Percentiles rank a stretch among this genome's conserved stretches.
phyloP scores from a whole-genome alignment of 2,329 filamentous ascomycete genomes.

The Aphanocladium album region DNA sequence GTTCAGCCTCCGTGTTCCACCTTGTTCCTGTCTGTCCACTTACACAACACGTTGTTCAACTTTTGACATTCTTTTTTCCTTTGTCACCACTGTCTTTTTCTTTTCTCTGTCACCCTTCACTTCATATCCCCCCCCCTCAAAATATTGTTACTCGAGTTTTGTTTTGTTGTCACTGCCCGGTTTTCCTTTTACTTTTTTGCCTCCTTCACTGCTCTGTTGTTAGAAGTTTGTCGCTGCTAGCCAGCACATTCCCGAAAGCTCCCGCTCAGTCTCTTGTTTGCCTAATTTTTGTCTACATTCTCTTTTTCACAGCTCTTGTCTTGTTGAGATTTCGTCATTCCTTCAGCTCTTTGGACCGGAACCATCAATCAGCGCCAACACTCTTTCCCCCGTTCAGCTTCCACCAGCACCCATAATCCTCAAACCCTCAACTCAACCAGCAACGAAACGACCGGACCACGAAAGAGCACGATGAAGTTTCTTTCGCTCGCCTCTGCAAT shows the following conservation, averaged over 20 bases:
- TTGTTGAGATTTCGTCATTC: background rate
- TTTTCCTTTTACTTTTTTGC: background rate
- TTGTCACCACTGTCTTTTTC: background rate
- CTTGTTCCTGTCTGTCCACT: background rate
- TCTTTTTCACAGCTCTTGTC: background rate
- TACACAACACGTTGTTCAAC: background rate
- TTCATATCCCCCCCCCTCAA: background rate
- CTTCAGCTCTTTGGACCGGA: background rate
- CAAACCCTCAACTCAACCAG: background rate
- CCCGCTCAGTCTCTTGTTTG: slow-evolving; percentile 8
- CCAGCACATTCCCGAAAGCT: background rate
- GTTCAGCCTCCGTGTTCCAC: background rate
- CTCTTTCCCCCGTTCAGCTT: background rate
- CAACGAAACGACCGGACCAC: background rate
- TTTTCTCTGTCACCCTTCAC: background rate
- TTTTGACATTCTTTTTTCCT: background rate
- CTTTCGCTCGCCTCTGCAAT: slow-evolving; percentile 19
- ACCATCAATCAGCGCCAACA: background rate
- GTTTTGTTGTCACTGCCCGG: too few relatives aligned
- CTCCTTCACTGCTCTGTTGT: background rate
- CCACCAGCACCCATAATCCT: background rate
- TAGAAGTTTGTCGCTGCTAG: background rate
- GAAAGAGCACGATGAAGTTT: slow-evolving; percentile 19
- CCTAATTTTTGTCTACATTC: slow-evolving; percentile 3
- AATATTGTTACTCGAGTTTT: background rate